Base-by-base conservation (phyloP, 2,329 filamentous ascomycete genomes). In the Fusarium odoratissimum region DNA sequence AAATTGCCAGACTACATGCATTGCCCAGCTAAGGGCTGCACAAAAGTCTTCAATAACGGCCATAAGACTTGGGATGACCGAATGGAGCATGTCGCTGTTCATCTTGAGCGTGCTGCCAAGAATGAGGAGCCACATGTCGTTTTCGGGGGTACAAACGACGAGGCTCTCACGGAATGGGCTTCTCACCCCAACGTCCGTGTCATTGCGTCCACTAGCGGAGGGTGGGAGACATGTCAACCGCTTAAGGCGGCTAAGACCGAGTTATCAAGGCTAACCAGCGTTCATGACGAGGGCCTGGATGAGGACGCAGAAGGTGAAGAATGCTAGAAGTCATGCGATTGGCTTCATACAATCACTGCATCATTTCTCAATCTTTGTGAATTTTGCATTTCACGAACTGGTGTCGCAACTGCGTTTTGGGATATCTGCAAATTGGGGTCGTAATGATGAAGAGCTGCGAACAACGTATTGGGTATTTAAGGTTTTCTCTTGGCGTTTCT, bases 11-110 rank as follows among this genome's bases (percentile, higher is more conserved):
- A 79, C 0, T 81, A 84, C 42, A 91, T 91, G 80, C 67, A 71
- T 6, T 95, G 94, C 77, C 87, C 91, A 0, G 89, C 89, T 5
- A 75, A 79, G 0, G 89, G 88, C 69, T 98, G 95, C 80, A 77
- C 71, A 3, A 56, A 64, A 16, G 79, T 80, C 2, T 97, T 97
- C 77, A 80, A 84, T 77, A 80, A 84, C 10, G 93, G 92, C 0
- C 68, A 79, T 1, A 87, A 84, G 10, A 90, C 90, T 16, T 97
- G 95, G 95, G 92, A 96, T 65, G 87, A 91, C 64, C 87, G 93
- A 30, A 94, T 97, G 90, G 95, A 98, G 80, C 95, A 98, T 82
- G 89, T 97, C 6, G 94, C 93, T 1, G 87, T 89, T 65, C 95
- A 98, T 80, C 86, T 95, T 49, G 94, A 96, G 51, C 70, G 60